phyloP scores from a whole-genome alignment of 2,329 filamentous ascomycete genomes.

The Helotiales sp. region DNA sequence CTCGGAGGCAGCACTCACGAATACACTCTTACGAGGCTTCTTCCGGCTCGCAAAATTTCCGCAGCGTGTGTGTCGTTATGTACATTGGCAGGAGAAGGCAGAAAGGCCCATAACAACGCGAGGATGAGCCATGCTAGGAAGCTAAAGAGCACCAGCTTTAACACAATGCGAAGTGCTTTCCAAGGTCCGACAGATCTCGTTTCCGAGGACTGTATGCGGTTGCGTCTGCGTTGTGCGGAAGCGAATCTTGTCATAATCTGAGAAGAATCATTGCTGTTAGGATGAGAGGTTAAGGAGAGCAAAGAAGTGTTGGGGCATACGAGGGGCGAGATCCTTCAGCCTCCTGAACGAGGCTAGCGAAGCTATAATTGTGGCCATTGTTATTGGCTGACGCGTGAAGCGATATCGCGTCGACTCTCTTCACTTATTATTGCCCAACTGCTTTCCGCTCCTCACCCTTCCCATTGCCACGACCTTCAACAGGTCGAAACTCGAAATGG shows the following conservation, averaged over 20 bases:
- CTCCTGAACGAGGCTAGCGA: not conserved
- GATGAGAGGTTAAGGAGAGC: not conserved
- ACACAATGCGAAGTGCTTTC: not conserved
- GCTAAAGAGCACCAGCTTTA: not conserved
- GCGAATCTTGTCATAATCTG: not conserved
- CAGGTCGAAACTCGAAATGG: not conserved
- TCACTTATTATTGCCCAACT: not conserved
- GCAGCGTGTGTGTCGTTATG: conserved; percentile 1
- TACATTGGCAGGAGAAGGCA: conserved; percentile 10
- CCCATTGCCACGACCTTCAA: no score
- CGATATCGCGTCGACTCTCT: no score
- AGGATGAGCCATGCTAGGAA: conserved; percentile 8
- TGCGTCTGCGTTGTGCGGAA: not conserved
- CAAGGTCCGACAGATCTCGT: not conserved
- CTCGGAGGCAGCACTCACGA: not conserved
- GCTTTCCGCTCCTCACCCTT: no score
- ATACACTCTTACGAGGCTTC: not conserved
- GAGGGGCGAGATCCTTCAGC: not conserved
- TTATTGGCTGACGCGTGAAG: no score
- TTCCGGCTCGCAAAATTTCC: not conserved
- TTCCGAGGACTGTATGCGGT: not conserved
- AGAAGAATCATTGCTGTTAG: not conserved
- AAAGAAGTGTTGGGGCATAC: not conserved
- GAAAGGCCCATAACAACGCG: conserved; percentile 13
- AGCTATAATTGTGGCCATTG: no score